phyloP scores from a whole-genome alignment of 1,284 basidiomycete genomes.

The Pseudozyma sp. region DNA sequence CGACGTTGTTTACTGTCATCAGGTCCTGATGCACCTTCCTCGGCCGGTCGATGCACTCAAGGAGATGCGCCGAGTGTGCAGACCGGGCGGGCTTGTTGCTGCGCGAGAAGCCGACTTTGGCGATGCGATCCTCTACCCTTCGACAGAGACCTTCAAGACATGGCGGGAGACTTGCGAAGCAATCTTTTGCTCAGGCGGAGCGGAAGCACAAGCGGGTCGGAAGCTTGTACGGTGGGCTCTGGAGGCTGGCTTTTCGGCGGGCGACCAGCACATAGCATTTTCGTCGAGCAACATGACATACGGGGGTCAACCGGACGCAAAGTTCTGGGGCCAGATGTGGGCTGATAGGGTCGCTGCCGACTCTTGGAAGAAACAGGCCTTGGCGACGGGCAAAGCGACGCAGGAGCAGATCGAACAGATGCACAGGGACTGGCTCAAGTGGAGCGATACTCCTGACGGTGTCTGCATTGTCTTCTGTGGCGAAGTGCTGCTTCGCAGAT shows the following conservation, averaged over 20 bases:
- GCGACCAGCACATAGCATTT: conserved; percentile 20
- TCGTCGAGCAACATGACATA: conserved; percentile 35
- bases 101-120: conserved; percentile 31
- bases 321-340: conserved; percentile 47
- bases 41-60: conserved; percentile 22
- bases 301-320: conserved; percentile 22
- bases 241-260: conserved; percentile 23
- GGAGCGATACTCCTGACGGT: conserved; percentile 22
- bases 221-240: conserved; percentile 35
- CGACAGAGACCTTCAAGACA: conserved; percentile 7
- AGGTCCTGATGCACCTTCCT: conserved; percentile 40
- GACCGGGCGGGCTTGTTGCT: conserved; percentile 29
- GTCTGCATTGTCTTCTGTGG: conserved; percentile 37
- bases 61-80: conserved; percentile 46
- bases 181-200: conserved; percentile 29
- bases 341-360: conserved; percentile 19
- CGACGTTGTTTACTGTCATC: conserved; percentile 41
- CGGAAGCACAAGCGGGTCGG: conserved; percentile 38
- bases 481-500: conserved; percentile 34
- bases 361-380: conserved; percentile 30
- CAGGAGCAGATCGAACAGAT: conserved; percentile 22
- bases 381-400: conserved; percentile 15
- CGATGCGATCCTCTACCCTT: conserved; percentile 17
- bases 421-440: conserved; percentile 18
- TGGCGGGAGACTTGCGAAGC: conserved; percentile 17